A percentile compares a stretch with the other conserved stretches of the same genome.
phyloP scores from a whole-genome alignment of 192 early-diverging fungal species.

The Podila clonocystis region DNA sequence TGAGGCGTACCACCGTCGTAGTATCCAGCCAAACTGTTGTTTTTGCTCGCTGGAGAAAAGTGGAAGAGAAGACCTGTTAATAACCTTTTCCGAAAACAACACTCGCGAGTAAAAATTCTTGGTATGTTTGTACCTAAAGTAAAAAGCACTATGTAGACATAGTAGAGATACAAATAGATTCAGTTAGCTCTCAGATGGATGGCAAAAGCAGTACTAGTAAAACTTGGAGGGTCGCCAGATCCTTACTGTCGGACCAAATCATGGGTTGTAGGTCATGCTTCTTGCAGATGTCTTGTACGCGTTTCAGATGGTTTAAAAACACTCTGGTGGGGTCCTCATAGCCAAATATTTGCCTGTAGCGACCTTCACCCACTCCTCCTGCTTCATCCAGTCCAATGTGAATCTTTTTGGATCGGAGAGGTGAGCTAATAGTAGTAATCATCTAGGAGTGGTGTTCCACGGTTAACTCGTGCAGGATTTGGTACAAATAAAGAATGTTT shows the following conservation, averaged over 20 bases:
- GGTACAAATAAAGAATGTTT: not conserved
- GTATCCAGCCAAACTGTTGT: conserved; percentile 83
- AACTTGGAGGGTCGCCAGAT: too few relatives aligned
- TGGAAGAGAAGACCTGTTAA: not conserved
- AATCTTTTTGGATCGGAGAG: conserved; percentile 81
- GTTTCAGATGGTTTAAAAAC: conserved; percentile 79
- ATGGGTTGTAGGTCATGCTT: conserved; percentile 72
- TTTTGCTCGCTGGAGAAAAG: conserved; percentile 73
- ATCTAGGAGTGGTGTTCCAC: conserved; percentile 34
- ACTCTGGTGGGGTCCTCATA: conserved; percentile 76
- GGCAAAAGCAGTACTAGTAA: not conserved
- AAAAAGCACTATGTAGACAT: not conserved
- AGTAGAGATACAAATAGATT: not conserved
- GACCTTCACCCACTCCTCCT: conserved; percentile 85
- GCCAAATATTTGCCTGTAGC: conserved; percentile 80
- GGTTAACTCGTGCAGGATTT: not conserved
- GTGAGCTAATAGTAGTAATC: conserved; percentile 68
- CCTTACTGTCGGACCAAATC: conserved; percentile 90
- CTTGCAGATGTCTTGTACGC: conserved; percentile 77
- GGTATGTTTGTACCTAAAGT: not conserved
- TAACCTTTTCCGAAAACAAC: not conserved
- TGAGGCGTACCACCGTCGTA: conserved; percentile 78
- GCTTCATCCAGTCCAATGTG: conserved; percentile 94
- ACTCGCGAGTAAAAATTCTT: not conserved
- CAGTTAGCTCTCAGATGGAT: not conserved